A percentile compares a stretch with the other conserved stretches of the same genome.
Evolutionary conservation across 352 stramenopile genomes (phyloP).

Genomic region (Salisapilia sapeloensis): DNA sequence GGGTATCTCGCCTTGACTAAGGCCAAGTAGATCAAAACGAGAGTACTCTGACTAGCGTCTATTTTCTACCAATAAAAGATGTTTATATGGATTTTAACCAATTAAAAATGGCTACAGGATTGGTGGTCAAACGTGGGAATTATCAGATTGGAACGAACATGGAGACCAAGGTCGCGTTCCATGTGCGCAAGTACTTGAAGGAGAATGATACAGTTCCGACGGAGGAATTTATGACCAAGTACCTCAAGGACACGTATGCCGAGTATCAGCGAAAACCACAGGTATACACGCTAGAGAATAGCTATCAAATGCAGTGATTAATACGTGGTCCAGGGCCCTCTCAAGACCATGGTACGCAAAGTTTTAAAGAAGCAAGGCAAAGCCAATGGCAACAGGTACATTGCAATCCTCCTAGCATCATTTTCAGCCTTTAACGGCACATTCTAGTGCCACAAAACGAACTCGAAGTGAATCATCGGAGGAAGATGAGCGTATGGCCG

Average conservation of each 20-base stretch:
- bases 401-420: conserved; percentile 1
- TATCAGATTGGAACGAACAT: too few relatives aligned
- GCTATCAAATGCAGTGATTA: background rate
- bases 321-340: conserved; percentile 10
- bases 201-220: conserved; percentile 31
- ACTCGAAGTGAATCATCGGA: conserved; percentile 33
- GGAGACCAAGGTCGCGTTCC: conserved; percentile 79
- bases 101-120: too few relatives aligned
- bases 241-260: conserved; percentile 57
- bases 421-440: conserved; percentile 1
- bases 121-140: too few relatives aligned
- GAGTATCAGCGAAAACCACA: conserved; percentile 76
- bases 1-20: too few relatives aligned
- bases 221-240: conserved; percentile 37
- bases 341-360: conserved; percentile 53
- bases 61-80: too few relatives aligned
- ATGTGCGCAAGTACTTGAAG: conserved; percentile 67
- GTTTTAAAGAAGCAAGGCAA: conserved; percentile 37
- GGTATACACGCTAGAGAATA: conserved; percentile 2
- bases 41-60: too few relatives aligned
- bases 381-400: conserved; percentile 4
- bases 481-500: conserved; percentile 43
- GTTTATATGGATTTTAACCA: too few relatives aligned
- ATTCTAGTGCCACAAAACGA: conserved; percentile 18
- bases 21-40: too few relatives aligned